These are phyloP conservation scores for Phlebiopsis flavidoalba DNA, from an alignment of 768 basidiomycete genomes.

Conservation along the genomic window DNA sequence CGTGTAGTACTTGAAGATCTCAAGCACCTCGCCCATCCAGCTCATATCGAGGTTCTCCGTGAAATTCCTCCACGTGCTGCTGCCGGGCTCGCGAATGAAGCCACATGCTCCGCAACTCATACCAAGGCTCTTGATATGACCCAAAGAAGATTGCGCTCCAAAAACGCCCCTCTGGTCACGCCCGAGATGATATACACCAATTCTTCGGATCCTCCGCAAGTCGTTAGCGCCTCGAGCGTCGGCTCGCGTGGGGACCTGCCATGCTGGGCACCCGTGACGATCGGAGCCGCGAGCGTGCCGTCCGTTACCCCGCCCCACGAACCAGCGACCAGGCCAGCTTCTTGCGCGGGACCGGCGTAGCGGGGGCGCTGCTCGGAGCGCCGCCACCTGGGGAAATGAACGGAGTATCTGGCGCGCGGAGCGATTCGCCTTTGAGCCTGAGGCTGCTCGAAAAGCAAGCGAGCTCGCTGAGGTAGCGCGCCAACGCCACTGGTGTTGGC, in stretches of 20 bases:
- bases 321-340: no score
- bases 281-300: constrained; percentile 93
- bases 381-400: constrained; percentile 66
- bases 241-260: constrained; percentile 50
- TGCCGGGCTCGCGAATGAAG: constrained; percentile 76
- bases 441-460: constrained; percentile 41
- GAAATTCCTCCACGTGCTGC: constrained; percentile 73
- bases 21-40: constrained; percentile 94
- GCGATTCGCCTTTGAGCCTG: constrained; percentile 71
- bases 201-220: constrained; percentile 82
- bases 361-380: constrained; percentile 62
- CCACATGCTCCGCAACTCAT: constrained; percentile 95
- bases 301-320: no score
- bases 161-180: constrained; percentile 90
- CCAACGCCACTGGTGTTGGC: constrained; percentile 87
- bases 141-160: constrained; percentile 89
- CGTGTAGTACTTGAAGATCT: constrained; percentile 95
- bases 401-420: constrained; percentile 80
- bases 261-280: constrained; percentile 48
- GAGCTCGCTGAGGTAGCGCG: constrained; percentile 71
- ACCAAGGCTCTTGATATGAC: constrained; percentile 75
- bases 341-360: constrained; percentile 41
- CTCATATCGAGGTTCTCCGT: constrained; percentile 93
- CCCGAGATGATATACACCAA: constrained; percentile 95
- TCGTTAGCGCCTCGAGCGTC: constrained; percentile 69